phyloP scores from a whole-genome alignment of 805 yeast species.

The Helenozyma baotianmanensis region DNA sequence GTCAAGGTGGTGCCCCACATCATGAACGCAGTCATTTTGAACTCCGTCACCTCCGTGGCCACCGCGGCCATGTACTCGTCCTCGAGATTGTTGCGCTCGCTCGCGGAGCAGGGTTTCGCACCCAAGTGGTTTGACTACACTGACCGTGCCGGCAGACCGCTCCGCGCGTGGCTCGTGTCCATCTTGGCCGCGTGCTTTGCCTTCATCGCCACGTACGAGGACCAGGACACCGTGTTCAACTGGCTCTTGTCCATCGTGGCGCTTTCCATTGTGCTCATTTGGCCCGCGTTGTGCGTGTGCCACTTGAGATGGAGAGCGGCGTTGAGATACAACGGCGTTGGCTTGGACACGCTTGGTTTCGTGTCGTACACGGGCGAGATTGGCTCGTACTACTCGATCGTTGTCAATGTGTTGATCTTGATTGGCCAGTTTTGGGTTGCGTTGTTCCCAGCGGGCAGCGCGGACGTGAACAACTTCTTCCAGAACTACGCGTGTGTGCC shows the following conservation, averaged over 20 bases:
- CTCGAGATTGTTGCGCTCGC: conserved; percentile 21
- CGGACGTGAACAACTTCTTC: conserved; percentile 24
- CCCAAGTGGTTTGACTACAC: conserved; percentile 26
- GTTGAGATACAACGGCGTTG: conserved; percentile 18
- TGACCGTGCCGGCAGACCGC: conserved; percentile 25
- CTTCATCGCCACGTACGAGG: conserved; percentile 28
- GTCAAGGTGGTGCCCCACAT: conserved; percentile 26
- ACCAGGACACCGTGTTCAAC: conserved; percentile 26
- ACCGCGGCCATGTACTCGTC: conserved; percentile 29
- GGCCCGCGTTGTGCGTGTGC: conserved; percentile 24
- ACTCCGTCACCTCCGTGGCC: conserved; percentile 29
- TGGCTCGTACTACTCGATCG: conserved; percentile 34
- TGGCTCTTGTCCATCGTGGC: conserved; percentile 29
- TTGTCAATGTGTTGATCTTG: conserved; percentile 29
- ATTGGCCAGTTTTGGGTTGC: conserved; percentile 44
- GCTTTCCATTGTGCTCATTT: conserved; percentile 21
- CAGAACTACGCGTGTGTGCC: conserved; percentile 26
- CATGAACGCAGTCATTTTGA: conserved; percentile 29
- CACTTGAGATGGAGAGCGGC: conserved; percentile 29
- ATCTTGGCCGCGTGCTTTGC: conserved; percentile 20
- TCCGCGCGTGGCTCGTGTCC: conserved; percentile 24
- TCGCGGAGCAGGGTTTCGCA: conserved; percentile 26
- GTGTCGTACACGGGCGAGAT: conserved; percentile 36
- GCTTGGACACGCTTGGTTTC: conserved; percentile 20
- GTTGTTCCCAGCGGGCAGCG: conserved; percentile 29